Conservation (phyloP, 2,329 filamentous ascomycete species). For the Dryadomyces quercivorus region DNA sequence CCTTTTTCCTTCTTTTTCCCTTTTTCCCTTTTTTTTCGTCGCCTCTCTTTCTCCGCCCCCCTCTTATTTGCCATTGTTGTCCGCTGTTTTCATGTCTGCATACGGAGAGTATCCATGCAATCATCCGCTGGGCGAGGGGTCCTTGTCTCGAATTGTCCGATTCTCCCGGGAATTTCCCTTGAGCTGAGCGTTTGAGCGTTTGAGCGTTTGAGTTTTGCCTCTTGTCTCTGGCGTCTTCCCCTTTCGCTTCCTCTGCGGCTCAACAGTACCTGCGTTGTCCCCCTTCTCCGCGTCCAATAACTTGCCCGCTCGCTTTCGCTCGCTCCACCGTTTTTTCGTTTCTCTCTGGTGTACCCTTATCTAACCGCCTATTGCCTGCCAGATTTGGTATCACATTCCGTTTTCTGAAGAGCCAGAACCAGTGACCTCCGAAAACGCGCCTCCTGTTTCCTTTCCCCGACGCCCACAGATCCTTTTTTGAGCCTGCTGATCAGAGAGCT, state of each 20-base stretch:
- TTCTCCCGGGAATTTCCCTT: background rate
- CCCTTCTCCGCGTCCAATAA: background rate
- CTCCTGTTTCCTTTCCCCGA: background rate
- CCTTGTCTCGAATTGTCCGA: background rate
- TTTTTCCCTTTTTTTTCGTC: background rate
- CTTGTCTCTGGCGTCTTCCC: no score
- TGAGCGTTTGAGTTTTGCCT: background rate
- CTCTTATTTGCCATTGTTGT: background rate
- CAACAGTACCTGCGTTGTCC: background rate
- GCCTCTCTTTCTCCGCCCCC: background rate
- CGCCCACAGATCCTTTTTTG: conserved; percentile 12
- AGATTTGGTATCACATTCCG: background rate
- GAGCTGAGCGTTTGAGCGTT: background rate
- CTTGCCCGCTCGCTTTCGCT: background rate
- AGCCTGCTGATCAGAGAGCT: conserved; percentile 9
- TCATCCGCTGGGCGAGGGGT: background rate
- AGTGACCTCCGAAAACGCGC: background rate
- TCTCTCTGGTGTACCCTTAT: background rate
- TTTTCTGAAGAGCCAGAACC: background rate
- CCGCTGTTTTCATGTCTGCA: background rate
- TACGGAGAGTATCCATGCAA: background rate
- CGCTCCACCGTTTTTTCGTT: background rate
- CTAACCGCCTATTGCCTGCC: background rate
- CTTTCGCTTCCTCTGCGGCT: background rate
- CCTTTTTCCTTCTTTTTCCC: no score